Conservation (phyloP, 495 filamentous ascomycete genomes). For the Daldinia grandis region DNA sequence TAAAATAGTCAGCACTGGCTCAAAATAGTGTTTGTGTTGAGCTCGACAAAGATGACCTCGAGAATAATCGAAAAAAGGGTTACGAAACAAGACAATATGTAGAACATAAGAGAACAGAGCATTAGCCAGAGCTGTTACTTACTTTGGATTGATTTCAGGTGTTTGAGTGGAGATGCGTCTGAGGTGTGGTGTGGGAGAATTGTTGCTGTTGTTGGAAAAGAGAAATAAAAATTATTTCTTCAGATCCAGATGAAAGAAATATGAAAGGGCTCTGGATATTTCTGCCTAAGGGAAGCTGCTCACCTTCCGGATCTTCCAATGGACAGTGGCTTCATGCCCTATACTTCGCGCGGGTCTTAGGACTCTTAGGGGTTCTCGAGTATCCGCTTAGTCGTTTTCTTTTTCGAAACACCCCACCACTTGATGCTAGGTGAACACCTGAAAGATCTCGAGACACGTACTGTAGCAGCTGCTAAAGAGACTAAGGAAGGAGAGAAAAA, state of each 20-base stretch:
- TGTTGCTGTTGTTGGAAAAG: not conserved
- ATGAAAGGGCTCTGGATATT: not conserved
- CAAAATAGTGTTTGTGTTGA: no score
- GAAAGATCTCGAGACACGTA: not conserved
- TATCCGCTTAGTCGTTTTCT: not conserved
- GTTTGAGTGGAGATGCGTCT: no score
- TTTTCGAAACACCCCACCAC: not conserved
- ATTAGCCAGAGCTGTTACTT: no score
- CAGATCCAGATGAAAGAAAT: not conserved
- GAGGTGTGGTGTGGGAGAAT: not conserved
- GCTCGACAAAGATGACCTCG: no score
- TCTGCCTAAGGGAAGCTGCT: not conserved
- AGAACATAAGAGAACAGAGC: no score
- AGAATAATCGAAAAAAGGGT: no score
- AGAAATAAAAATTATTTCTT: not conserved
- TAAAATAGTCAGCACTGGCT: no score
- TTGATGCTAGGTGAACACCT: not conserved
- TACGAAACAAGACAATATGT: no score
- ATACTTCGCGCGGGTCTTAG: not conserved
- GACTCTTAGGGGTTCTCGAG: not conserved
- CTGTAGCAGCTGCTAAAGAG: not conserved
- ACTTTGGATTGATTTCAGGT: no score
- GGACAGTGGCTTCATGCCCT: not conserved
- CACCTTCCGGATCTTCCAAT: not conserved
- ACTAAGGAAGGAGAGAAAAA: not conserved